phyloP scores from a whole-genome alignment of 306 rosid genomes.

The Biancaea sappan region DNA sequence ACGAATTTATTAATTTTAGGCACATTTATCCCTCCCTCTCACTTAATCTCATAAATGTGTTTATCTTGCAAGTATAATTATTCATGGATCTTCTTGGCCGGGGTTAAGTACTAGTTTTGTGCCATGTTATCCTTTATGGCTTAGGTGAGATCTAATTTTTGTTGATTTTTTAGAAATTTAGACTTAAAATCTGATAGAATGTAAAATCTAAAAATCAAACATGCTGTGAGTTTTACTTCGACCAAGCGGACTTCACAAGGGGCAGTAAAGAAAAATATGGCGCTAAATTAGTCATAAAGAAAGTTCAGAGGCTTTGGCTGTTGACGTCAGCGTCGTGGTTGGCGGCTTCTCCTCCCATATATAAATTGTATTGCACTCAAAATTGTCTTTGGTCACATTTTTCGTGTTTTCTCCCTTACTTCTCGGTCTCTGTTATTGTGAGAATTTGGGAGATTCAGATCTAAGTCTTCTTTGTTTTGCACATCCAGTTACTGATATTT shows the following conservation, averaged over 20 bases:
- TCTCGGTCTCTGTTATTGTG: slow-evolving; percentile 2
- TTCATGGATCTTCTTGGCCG: too few relatives aligned
- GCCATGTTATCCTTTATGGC: too few relatives aligned
- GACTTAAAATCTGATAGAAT: too few relatives aligned
- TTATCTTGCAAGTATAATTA: too few relatives aligned
- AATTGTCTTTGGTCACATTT: slow-evolving; percentile 13
- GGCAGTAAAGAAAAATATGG: slow-evolving; percentile 5
- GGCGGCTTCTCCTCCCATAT: slow-evolving; percentile 57
- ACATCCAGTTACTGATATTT: background rate
- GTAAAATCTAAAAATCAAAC: too few relatives aligned
- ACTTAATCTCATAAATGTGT: too few relatives aligned
- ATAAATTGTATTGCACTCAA: slow-evolving; percentile 42
- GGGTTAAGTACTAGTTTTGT: too few relatives aligned
- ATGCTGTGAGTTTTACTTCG: too few relatives aligned
- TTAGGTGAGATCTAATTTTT: too few relatives aligned
- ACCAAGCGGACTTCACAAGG: background rate
- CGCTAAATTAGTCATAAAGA: slow-evolving; percentile 16
- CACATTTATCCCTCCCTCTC: too few relatives aligned
- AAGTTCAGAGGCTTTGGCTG: slow-evolving; percentile 29
- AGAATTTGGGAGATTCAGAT: slow-evolving; percentile 39
- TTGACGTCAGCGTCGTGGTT: slow-evolving; percentile 42
- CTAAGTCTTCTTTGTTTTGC: background rate
- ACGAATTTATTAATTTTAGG: too few relatives aligned
- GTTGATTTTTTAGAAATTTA: too few relatives aligned
- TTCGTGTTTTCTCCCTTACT: slow-evolving; percentile 9